Evolutionary conservation across 345 rosid genomes (phyloP), one percentile per base, ranked within the genome.

Genomic region (Geranium rotundifolium): DNA sequence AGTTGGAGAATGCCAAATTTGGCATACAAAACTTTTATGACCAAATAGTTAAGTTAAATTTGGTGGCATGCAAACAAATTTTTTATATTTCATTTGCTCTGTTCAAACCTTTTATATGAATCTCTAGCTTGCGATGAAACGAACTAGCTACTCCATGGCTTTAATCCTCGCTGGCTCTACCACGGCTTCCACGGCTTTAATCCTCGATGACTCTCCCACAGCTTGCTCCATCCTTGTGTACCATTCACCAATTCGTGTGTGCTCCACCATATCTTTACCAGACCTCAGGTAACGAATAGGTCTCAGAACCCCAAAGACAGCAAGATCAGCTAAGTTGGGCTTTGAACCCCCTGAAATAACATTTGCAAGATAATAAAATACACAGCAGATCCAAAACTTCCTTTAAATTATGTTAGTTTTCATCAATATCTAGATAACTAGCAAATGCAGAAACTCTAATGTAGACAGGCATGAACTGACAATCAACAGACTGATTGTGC

Each of bases 201-300:
- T 65, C 75, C 86, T 80, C 0, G 80, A 59, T 58, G 85, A 67
- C 54, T 75, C 80, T 39, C 89, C 92, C 0, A 84, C 89, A 4
- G 62, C 69, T 8, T 19, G 58, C 72, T 84, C 89, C 92, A 86
- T 86, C 64, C 87, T 77, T 1, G 80, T 29, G 76, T 82, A 86
- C 92, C 92, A 82, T 14, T 82, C 84, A 1, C 85, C 85, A 5
- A 86, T 86, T 30, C 75, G 79, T 15, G 92, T 84, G 65, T 84
- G 77, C 71, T 82, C 87, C 77, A 80, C 87, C 89, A 84, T 86
- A 67, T 86, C 92, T 63, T 59, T 79, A 63, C 92, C 89, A 27
- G 85, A 78, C 57, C 77, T 75, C 55, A 86, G 66, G 75, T 82
- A 67, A 1, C 85, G 85, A 39, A 84, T 86, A 2, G 89, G 92